Evolutionary conservation across 2,329 filamentous ascomycete species (phyloP).

Genomic region (Boeremia lycopersici): DNA sequence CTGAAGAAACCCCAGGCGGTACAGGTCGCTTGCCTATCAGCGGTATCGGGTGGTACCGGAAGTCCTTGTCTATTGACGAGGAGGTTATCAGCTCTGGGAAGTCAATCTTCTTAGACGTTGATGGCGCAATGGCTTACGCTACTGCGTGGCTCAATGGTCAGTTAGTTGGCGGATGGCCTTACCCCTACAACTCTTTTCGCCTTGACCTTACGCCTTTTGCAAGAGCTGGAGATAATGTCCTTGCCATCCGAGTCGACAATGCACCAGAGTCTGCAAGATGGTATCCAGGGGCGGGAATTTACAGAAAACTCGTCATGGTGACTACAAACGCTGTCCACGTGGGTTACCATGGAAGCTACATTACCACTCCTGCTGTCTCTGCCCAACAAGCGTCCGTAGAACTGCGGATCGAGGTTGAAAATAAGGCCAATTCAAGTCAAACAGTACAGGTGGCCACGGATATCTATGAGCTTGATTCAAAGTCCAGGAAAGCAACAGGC

Average conservation of each 20-base stretch:
- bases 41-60: constrained; percentile 62
- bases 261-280: constrained; percentile 56
- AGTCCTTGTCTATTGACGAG: constrained; percentile 43
- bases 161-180: constrained; percentile 60
- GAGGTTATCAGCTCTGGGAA: constrained; percentile 43
- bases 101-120: constrained; percentile 55
- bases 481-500: constrained; percentile 27
- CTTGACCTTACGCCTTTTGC: constrained; percentile 57
- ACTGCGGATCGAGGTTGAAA: constrained; percentile 55
- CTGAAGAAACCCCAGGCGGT: constrained; percentile 45
- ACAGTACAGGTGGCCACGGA: constrained; percentile 51
- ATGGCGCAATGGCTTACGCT: constrained; percentile 60
- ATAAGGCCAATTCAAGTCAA: constrained; percentile 43
- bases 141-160: constrained; percentile 60
- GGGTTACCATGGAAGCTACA: constrained; percentile 56
- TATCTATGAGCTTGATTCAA: constrained; percentile 48
- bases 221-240: constrained; percentile 46
- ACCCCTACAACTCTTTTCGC: constrained; percentile 58
- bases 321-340: constrained; percentile 55
- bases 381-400: constrained; percentile 53
- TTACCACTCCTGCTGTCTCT: constrained; percentile 56
- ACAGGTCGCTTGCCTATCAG: constrained; percentile 57
- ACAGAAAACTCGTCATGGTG: constrained; percentile 61
- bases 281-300: constrained; percentile 62
- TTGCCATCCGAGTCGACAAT: constrained; percentile 61